Percentiles rank a stretch among this genome's conserved stretches.
Evolutionary conservation across 768 basidiomycete species (phyloP).

Genomic region (Leccinellum rugosiceps): DNA sequence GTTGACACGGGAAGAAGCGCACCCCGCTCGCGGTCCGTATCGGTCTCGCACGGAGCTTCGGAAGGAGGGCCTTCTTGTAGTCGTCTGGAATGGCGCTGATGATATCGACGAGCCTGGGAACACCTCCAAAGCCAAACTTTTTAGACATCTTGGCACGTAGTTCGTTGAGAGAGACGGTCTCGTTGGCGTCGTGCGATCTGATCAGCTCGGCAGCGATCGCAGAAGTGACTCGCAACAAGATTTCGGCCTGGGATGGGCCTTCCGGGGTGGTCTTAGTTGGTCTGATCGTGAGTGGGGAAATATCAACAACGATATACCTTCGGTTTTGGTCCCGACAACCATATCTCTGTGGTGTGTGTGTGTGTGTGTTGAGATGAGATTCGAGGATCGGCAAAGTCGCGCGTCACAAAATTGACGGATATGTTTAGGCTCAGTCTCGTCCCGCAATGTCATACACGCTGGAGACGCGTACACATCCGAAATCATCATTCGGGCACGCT

Average conservation of each 20-base stretch:
- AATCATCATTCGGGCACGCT: conserved; percentile 16
- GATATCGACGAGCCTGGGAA: conserved; percentile 94
- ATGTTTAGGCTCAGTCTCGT: conserved; percentile 12
- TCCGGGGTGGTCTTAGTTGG: background rate
- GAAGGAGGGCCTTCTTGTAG: conserved; percentile 87
- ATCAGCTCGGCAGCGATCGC: conserved; percentile 95
- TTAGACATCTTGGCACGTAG: conserved; percentile 87
- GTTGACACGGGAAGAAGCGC: conserved; percentile 22
- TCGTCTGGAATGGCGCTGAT: conserved; percentile 98
- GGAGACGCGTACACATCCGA: conserved; percentile 3
- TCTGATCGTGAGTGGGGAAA: background rate
- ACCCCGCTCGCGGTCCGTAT: conserved; percentile 97
- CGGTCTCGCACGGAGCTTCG: conserved; percentile 88
- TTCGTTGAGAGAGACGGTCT: conserved; percentile 81
- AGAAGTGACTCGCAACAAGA: conserved; percentile 85
- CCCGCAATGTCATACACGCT: conserved; percentile 7
- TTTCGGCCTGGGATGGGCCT: conserved; percentile 89
- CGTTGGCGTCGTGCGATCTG: conserved; percentile 74
- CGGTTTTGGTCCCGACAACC: conserved; percentile 42
- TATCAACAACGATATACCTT: conserved; percentile 25
- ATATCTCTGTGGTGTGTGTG: no score
- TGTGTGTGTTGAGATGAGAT: background rate
- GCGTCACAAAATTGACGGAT: background rate
- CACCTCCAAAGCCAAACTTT: conserved; percentile 80
- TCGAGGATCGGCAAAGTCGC: background rate